Evolutionary conservation across 495 filamentous ascomycete species (phyloP), one percentile per base, ranked within the genome.

Genomic region (Hyaloscypha bicolor): DNA sequence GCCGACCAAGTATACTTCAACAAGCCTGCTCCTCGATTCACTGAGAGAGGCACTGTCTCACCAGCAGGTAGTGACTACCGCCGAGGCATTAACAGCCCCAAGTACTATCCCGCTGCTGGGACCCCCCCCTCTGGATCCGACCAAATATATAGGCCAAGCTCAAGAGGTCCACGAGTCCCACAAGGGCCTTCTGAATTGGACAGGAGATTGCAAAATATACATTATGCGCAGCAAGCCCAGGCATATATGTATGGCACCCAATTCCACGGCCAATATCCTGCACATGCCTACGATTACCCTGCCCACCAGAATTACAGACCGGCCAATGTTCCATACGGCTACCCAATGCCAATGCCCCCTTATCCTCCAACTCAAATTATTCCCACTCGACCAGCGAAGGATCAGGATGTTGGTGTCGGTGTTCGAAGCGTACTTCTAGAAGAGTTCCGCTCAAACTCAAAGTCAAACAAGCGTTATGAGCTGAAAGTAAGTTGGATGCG

Each of bases 391-490:
- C 80, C 80, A 16, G 79, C 85, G 33, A 86, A 87, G 66, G 90
- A 93, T 37, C 84, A 89, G 37, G 90, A 93, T 67, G 78, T 84
- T 4, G 80, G 83, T 0, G 86, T 88, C 30, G 86, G 85, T 64
- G 76, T 90, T 4, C 83, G 91, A 60, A 97, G 93, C 74, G 74
- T 81, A 29, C 79, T 94, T 3, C 80, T 97, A 3, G 88, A 93
- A 59, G 92, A 97, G 25, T 97, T 97, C 76, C 86, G 90, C 12
- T 81, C 84, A 6, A 90, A 88, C 70, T 83, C 82, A 60, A 96
- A 93, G 73, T 87, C 88, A 0, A 93, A 84, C 76, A 94, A 89
- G 74, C 88, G 87, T 30, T 96, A 88, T 68, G 93, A 97, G 73
- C 80, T 97, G 3, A 96, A 93, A 83, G 90, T 91, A 77, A 64